Conservation (phyloP, 495 filamentous ascomycete genomes). For the Aspergillus heteromorphus region DNA sequence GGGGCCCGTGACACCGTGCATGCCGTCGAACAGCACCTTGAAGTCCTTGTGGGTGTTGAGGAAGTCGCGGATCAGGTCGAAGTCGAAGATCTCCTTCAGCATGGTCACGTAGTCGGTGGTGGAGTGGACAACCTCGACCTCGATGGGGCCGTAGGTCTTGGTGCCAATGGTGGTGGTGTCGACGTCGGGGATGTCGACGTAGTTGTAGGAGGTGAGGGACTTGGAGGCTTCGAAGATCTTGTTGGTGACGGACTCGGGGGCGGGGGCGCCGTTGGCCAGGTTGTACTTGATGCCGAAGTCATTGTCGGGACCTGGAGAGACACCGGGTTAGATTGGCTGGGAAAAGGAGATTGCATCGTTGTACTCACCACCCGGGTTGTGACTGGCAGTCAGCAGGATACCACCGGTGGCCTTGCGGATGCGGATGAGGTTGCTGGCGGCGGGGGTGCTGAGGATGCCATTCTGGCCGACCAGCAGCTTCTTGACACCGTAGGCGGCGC, state of each 20-base stretch:
- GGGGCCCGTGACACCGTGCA: conserved; percentile 90
- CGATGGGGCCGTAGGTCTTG: conserved; percentile 74
- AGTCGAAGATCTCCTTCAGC: conserved; percentile 98
- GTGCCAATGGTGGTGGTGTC: conserved; percentile 80
- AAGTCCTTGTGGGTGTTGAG: conserved; percentile 80
- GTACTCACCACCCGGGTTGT: conserved; percentile 95
- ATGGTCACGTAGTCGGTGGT: conserved; percentile 87
- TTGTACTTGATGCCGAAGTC: conserved; percentile 99
- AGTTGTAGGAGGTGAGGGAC: conserved; percentile 84
- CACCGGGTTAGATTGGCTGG: background rate
- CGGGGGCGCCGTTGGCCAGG: conserved; percentile 88
- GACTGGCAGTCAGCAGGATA: conserved; percentile 92
- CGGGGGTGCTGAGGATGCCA: conserved; percentile 93
- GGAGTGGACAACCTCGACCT: conserved; percentile 92
- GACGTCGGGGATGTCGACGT: conserved; percentile 77
- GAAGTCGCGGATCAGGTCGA: conserved; percentile 89
- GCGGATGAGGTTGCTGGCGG: conserved; percentile 90
- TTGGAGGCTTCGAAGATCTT: conserved; percentile 93
- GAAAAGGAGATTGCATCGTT: too few relatives aligned
- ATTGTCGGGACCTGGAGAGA: conserved; percentile 66
- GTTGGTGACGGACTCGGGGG: conserved; percentile 92
- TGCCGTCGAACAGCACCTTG: conserved; percentile 92
- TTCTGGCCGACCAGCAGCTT: conserved; percentile 94
- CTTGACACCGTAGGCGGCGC: conserved; percentile 96
- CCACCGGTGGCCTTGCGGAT: conserved; percentile 91